Evolutionary conservation across 1,284 basidiomycete species (phyloP).

Genomic region (Cryptococcus sp.): DNA sequence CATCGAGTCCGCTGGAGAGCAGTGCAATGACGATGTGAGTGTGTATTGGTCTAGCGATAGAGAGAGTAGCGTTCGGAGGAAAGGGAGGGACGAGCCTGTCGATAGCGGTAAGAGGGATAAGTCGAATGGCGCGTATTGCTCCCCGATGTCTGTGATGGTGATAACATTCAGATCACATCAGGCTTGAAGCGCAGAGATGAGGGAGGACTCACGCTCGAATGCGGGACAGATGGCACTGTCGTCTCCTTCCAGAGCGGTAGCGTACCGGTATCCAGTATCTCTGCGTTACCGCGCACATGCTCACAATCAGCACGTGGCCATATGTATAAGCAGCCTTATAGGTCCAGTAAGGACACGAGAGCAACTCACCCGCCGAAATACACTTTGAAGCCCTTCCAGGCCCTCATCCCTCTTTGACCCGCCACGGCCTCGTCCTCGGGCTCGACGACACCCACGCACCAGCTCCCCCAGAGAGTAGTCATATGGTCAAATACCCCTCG

Average conservation of each 20-base stretch:
- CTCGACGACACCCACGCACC: conserved; percentile 48
- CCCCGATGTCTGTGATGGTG: conserved; percentile 39
- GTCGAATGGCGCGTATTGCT: conserved; percentile 44
- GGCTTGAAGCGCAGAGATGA: neutral
- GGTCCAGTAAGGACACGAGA: neutral
- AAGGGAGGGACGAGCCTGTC: conserved; percentile 51
- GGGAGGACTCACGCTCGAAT: conserved; percentile 36
- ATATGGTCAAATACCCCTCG: conserved; percentile 51
- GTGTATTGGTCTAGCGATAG: conserved; percentile 52
- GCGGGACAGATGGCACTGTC: conserved; percentile 49
- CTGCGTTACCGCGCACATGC: conserved; percentile 15
- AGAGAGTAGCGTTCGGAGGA: conserved; percentile 48
- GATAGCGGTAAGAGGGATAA: conserved; percentile 49
- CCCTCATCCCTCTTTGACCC: conserved; percentile 20
- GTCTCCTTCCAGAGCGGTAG: conserved; percentile 43
- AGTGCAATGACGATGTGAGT: conserved; percentile 51
- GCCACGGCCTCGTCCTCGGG: conserved; percentile 18
- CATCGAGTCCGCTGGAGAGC: conserved; percentile 49
- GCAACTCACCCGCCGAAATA: conserved; percentile 50
- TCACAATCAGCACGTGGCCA: neutral
- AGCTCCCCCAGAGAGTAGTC: conserved; percentile 52
- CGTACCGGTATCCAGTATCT: conserved; percentile 53
- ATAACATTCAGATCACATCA: neutral
- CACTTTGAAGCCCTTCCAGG: conserved; percentile 46
- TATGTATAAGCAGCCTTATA: neutral